Base-by-base conservation (phyloP, 768 basidiomycete species). In the Lyophyllum decastes region DNA sequence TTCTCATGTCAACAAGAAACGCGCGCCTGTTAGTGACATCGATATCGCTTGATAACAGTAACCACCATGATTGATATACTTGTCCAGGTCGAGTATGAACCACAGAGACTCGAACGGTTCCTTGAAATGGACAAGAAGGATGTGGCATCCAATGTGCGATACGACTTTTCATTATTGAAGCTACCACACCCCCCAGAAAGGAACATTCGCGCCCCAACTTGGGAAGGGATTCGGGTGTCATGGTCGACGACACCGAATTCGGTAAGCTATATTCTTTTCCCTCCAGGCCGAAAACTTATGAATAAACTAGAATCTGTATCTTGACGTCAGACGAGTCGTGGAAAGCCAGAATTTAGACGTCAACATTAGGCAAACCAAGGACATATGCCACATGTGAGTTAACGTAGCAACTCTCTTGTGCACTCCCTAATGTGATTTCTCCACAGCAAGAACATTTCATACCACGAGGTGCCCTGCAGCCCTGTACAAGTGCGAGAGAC, bases 121-220 rank as follows among this genome's bases (percentile, higher is more conserved):
- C 45, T 46, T 19, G 19, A 41, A n/a, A 38, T 55, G 46, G 25
- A 47, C 34, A 17, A 33, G 22, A 49, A 48, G 19, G 27, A 49
- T 14, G 17, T 57, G 12, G 55, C 51, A 4, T 14, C 11, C 1
- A 25, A 21, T 0, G 24, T 61, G n/a, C 38, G 56, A 43, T 56
- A 35, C 12, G 55, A 61, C 35, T 61, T 54, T 41, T 40, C 35
- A 27, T 12, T 25, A 6, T 26, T 57, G 34, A 61, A 58, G 27
- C 22, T 61, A 26, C 60, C 60, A 27, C 60, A 61, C 44, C 60
- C 60, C 11, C 22, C 56, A 7, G 38, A 52, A 30, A 51, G 34
- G 19, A 61, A 61, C 51, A 61, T 61, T 22, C 35, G 33, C 19
- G 19, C 44, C 33, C 52, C 53, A 25, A 55, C 30, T 14, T 14